Evolutionary conservation across 2,329 filamentous ascomycete species (phyloP), one percentile per base, ranked within the genome.

Genomic region (Anisogramma anomala): DNA sequence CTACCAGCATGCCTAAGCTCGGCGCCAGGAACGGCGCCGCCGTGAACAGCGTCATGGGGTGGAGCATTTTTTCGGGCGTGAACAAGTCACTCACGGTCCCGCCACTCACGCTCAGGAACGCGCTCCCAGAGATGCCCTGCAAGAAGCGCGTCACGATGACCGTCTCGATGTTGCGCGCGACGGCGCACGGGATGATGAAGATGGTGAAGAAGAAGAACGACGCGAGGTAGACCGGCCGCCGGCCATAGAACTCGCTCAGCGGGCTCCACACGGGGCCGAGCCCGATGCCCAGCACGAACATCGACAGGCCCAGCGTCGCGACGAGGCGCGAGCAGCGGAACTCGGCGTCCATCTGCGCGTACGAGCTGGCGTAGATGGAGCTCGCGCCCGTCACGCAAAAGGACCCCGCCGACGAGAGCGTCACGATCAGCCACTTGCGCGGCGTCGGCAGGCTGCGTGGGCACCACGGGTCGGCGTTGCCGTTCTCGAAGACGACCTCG

Each of bases 311-410:
- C 8, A 94, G 60, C 3, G 85, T 86, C 10, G 82, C 84, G 18
- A 93, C 71, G 36, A 84, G 67, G 42, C 74, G 71, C 0, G 82
- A 82, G 52, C 74, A 73, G 49, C 74, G 63, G 52, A 94, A 93
- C 45, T 93, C 83, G 19, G 67, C 63, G 48, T 80, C 76, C 61
- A 94, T 76, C 59, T 91, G 82, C 14, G 54, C 56, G 58, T 94
- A 95, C 0, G 84, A 91, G 10, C 77, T 76, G 0, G 86, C 89
- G 60, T 95, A 94, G 52, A 94, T 77, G n/a, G 86, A 91, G 35
- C 82, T 88, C 1, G 84, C 77, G 56, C 81, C 86, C 7, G 87
- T 94, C 82, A 94, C 87, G 59, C 84, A 89, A 45, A 91, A 68
- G 34, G 84, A 84, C 6, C 81, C 82, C 41, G 71, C 57, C 8